phyloP scores from a whole-genome alignment of 768 basidiomycete genomes.

The Artomyces pyxidatus region DNA sequence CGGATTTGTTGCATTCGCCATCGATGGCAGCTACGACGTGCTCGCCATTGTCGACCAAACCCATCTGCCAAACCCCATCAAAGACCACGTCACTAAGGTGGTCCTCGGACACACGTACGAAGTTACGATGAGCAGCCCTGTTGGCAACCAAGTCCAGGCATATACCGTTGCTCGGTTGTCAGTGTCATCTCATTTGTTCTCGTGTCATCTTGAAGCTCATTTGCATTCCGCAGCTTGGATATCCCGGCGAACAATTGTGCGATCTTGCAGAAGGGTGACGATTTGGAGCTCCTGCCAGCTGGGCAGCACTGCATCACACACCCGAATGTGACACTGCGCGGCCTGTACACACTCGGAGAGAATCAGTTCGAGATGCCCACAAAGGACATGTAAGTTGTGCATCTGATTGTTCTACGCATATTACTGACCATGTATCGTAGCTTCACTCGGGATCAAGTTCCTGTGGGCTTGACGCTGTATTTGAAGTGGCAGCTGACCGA shows the following conservation, averaged over 20 bases:
- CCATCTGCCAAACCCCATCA: constrained; percentile 52
- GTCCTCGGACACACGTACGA: constrained; percentile 69
- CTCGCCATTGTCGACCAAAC: constrained; percentile 82
- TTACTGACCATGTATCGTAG: constrained; percentile 24
- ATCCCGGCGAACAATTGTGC: constrained; percentile 86
- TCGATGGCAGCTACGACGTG: constrained; percentile 68
- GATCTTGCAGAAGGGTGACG: constrained; percentile 74
- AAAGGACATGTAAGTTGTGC: constrained; percentile 67
- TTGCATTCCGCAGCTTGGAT: constrained; percentile 44
- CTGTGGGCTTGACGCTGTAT: constrained; percentile 76
- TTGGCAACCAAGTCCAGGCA: constrained; percentile 41
- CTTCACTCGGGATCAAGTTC: constrained; percentile 82
- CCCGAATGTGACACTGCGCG: constrained; percentile 74
- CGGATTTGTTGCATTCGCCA: constrained; percentile 70
- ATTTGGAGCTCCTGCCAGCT: constrained; percentile 68
- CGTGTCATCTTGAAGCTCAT: neutral
- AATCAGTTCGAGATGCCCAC: constrained; percentile 84
- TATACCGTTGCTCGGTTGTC: constrained; percentile 78
- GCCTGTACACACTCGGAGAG: constrained; percentile 73
- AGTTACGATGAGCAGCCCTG: constrained; percentile 64
- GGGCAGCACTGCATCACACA: constrained; percentile 83
- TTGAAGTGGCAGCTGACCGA: constrained; percentile 63
- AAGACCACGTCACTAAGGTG: constrained; percentile 53
- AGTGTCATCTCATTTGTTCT: constrained; percentile 18
- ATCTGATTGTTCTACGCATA: neutral